Percentiles rank a stretch among this genome's conserved stretches.
These are phyloP conservation scores for Fusarium neocosmosporiellum DNA, from an alignment of 2,329 filamentous ascomycete genomes.

Conservation along the genomic window DNA sequence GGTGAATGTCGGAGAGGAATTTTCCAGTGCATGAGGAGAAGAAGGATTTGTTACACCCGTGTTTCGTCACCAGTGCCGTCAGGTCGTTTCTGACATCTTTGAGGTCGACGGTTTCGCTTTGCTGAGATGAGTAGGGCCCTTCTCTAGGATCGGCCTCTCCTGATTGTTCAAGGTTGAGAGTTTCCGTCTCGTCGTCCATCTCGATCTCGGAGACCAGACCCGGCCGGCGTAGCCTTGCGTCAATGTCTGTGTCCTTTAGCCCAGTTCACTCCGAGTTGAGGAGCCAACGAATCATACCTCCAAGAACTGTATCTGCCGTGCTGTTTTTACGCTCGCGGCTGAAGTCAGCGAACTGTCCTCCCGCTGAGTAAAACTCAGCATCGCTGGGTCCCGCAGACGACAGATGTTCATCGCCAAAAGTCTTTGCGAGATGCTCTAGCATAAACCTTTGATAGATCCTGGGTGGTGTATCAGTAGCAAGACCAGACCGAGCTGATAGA, in stretches of 20 bases:
- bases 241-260: neutral
- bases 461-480: neutral
- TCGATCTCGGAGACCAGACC: neutral
- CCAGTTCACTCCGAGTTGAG: neutral
- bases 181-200: neutral
- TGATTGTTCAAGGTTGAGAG: neutral
- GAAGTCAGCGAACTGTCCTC: neutral
- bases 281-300: neutral
- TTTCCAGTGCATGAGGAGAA: neutral
- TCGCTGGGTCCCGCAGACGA: neutral
- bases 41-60: neutral
- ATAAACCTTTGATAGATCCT: slow-evolving; percentile 1
- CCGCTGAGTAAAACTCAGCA: neutral
- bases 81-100: neutral
- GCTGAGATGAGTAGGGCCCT: neutral
- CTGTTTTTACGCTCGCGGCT: neutral
- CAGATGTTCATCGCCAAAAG: neutral
- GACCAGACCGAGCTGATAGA: neutral
- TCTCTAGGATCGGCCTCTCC: neutral
- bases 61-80: neutral
- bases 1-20: slow-evolving; percentile 2
- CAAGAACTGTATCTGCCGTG: neutral
- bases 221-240: neutral
- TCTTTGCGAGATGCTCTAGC: slow-evolving; percentile 4
- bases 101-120: neutral